phyloP scores from a whole-genome alignment of 345 rosid species.

The Arabis alpina region DNA sequence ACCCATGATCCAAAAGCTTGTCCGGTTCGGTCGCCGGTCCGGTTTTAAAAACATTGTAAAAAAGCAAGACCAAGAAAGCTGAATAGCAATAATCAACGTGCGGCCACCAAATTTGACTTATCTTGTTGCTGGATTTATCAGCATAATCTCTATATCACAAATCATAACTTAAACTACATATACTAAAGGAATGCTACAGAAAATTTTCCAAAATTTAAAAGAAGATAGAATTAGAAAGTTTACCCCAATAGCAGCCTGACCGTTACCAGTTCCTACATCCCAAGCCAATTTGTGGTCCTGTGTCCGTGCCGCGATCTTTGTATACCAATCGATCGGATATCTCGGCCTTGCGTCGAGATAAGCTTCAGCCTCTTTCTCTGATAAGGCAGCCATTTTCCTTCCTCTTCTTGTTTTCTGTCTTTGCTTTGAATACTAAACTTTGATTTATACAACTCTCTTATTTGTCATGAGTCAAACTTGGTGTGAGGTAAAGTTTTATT shows the following conservation, averaged over 20 bases:
- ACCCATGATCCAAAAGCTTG: too few species aligned
- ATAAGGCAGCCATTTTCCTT: constrained; percentile 35
- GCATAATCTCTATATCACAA: neutral
- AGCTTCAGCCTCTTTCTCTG: constrained; percentile 42
- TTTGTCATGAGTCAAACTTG: constrained; percentile 30
- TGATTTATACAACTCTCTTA: constrained; percentile 8
- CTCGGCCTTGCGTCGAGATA: constrained; percentile 42
- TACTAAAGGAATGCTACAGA: neutral
- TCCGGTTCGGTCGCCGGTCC: too few species aligned
- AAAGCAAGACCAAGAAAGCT: too few species aligned
- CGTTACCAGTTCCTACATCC: constrained; percentile 45
- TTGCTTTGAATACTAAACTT: constrained; percentile 5
- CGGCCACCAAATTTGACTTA: constrained; percentile 24
- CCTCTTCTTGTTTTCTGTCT: neutral
- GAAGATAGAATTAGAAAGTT: neutral
- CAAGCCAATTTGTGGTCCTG: constrained; percentile 32
- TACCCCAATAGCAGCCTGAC: constrained; percentile 46
- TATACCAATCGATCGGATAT: constrained; percentile 41
- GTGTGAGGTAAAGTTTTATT: constrained; percentile 26
- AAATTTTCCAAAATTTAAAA: neutral
- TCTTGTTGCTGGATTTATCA: constrained; percentile 4
- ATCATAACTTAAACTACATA: neutral
- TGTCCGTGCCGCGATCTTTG: constrained; percentile 34
- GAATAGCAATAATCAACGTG: too few species aligned
- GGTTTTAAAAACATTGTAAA: too few species aligned